These are phyloP conservation scores for Linderniella brevidens DNA, from an alignment of 257 asterid species.

Conservation along the genomic window DNA sequence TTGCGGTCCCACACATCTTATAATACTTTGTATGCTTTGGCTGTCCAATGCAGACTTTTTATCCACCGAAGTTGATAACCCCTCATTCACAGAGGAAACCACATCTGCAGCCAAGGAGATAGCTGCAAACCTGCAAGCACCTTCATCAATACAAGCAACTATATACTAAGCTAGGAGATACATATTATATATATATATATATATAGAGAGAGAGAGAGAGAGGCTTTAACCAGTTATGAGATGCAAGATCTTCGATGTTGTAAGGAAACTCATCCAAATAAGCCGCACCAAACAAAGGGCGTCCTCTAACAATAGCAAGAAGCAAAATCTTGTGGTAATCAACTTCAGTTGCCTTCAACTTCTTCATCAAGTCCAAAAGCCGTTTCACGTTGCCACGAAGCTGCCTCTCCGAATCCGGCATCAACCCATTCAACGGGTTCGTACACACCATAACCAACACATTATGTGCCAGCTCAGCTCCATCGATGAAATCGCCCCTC, in stretches of 20 bases:
- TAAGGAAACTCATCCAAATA: slow-evolving; percentile 83
- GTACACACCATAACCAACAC: slow-evolving; percentile 60
- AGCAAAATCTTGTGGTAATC: slow-evolving; percentile 54
- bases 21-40: slow-evolving; percentile 38
- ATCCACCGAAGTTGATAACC: slow-evolving; percentile 30
- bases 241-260: slow-evolving; percentile 55
- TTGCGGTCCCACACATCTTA: slow-evolving; percentile 60
- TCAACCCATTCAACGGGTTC: slow-evolving; percentile 73
- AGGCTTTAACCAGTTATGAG: slow-evolving; percentile 63
- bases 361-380: slow-evolving; percentile 73
- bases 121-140: slow-evolving; percentile 65
- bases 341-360: slow-evolving; percentile 52
- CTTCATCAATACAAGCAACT: slow-evolving; percentile 23
- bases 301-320: slow-evolving; percentile 60
- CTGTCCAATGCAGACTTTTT: slow-evolving; percentile 27
- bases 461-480: slow-evolving; percentile 47
- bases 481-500: slow-evolving; percentile 36
- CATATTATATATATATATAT: slow-evolving; percentile 9
- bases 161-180: slow-evolving; percentile 5
- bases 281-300: slow-evolving; percentile 55
- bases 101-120: slow-evolving; percentile 77
- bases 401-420: slow-evolving; percentile 61
- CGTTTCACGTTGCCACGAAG: slow-evolving; percentile 71
- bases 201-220: slow-evolving; percentile 7
- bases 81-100: slow-evolving; percentile 49